Evolutionary conservation across 805 yeast species (phyloP), one percentile per base, ranked within the genome.

Genomic region (Myxozyma melibiosi): DNA sequence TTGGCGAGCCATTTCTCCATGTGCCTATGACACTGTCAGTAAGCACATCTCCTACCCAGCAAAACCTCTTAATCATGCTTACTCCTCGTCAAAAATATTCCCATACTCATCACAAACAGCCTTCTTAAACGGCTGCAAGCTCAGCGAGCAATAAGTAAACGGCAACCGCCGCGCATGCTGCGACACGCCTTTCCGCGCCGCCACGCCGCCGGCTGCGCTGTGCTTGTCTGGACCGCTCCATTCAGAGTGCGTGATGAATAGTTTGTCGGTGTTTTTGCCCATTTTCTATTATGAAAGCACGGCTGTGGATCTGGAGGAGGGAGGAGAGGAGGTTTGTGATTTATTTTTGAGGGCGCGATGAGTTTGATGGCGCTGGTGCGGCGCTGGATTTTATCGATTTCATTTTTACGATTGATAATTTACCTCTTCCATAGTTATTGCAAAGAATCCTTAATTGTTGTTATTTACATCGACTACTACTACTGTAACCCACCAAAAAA

Each of bases 201-300:
- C 25, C 22, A 57, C 57, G 9, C 71, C 72, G 9, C 70, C 66
- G 6, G 71, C 62, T 1, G 69, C 69, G 16, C 67, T 46, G 51
- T 68, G 67, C 24, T 62, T 51, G 27, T 58, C 70, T 3, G 67
- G 68, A 0, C 62, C 61, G 14, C 65, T 64, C 72, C 73, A 69
- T 63, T 71, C 74, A 3, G 72, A 68, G 28, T 69, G 73, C 9
- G 74, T 72, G 16, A 71, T 67, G 55, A 63, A 71, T 20, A 72
- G 57, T 55, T 71, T 71, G 52, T 71, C 74, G 2, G 74, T 71
- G 52, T 70, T 71, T 48, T 71, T 72, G 22, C 74, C 74, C 74
- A 71, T 71, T 7, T 35, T 34, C 7, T 5, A n/a, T 9, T 13
- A 4, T 42, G 2, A 30, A 11, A 30, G 33, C 6, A 30, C 6